phyloP scores from a whole-genome alignment of 176 grass and related monocot genomes.

The Aegilops speltoides region DNA sequence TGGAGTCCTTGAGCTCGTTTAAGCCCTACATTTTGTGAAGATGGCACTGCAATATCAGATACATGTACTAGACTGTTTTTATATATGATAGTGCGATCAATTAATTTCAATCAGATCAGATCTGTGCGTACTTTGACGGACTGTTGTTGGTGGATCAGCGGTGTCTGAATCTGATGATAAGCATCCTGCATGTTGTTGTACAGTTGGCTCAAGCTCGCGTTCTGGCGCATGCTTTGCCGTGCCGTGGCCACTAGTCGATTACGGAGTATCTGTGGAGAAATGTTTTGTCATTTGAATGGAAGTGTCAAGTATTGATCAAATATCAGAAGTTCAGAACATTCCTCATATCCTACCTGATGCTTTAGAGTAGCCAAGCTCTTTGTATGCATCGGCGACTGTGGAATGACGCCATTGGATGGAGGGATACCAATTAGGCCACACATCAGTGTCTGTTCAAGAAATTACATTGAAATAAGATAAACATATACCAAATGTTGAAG shows the following conservation, averaged over 20 bases:
- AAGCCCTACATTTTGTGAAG: slow-evolving; percentile 46
- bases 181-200: slow-evolving; percentile 90
- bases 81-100: neutral
- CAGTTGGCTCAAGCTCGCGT: slow-evolving; percentile 84
- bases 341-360: slow-evolving; percentile 64
- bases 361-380: slow-evolving; percentile 99
- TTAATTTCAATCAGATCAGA: neutral
- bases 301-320: slow-evolving; percentile 4
- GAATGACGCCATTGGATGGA: slow-evolving; percentile 98
- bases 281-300: slow-evolving; percentile 11
- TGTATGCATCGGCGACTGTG: slow-evolving; percentile 98
- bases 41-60: neutral
- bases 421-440: slow-evolving; percentile 96
- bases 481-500: neutral
- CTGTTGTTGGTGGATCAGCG: slow-evolving; percentile 67
- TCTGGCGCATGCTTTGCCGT: slow-evolving; percentile 70
- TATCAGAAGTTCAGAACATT: neutral
- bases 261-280: slow-evolving; percentile 68
- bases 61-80: neutral
- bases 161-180: slow-evolving; percentile 92
- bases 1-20: slow-evolving; percentile 89
- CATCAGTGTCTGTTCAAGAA: slow-evolving; percentile 74
- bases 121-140: slow-evolving; percentile 40
- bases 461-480: neutral
- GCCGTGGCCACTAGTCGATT: slow-evolving; percentile 74